These are phyloP conservation scores for Macadamia tetraphylla DNA, from an alignment of 164 flowering plant genomes.

Conservation along the genomic window DNA sequence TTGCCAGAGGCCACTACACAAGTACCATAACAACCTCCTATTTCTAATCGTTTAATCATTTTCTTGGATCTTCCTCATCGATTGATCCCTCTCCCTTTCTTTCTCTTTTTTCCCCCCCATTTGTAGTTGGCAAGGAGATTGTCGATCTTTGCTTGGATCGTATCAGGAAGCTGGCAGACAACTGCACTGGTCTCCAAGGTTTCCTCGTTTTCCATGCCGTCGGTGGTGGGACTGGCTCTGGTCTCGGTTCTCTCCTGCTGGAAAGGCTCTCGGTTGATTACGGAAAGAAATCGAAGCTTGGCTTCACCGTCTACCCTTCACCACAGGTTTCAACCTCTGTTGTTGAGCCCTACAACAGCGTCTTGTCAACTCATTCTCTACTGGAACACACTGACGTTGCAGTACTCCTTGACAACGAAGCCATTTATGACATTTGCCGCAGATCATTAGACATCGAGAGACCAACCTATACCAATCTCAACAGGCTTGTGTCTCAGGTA, in stretches of 20 bases:
- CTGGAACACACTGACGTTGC: slow-evolving; percentile 41
- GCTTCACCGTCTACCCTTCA: slow-evolving; percentile 45
- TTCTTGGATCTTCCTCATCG: not conserved
- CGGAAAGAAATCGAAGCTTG: slow-evolving; percentile 45
- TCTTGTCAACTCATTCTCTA: slow-evolving; percentile 34
- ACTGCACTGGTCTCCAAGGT: slow-evolving; percentile 52
- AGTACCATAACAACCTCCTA: slow-evolving; percentile 7
- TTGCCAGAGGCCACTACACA: slow-evolving; percentile 40
- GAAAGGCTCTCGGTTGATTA: slow-evolving; percentile 49
- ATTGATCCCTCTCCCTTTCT: not conserved
- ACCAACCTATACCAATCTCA: slow-evolving; percentile 50
- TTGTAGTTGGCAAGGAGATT: slow-evolving; percentile 37
- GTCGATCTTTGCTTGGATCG: slow-evolving; percentile 47
- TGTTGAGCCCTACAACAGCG: slow-evolving; percentile 35
- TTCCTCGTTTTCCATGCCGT: slow-evolving; percentile 41
- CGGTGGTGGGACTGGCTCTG: slow-evolving; percentile 55
- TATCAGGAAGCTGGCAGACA: slow-evolving; percentile 46
- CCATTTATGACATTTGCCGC: slow-evolving; percentile 50
- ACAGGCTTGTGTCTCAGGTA: slow-evolving; percentile 42
- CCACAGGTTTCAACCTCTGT: slow-evolving; percentile 49
- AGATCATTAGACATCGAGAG: slow-evolving; percentile 46
- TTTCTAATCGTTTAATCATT: too few relatives aligned
- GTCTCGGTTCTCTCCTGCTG: slow-evolving; percentile 40
- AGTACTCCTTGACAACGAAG: slow-evolving; percentile 37
- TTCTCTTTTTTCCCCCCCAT: not conserved